Evolutionary conservation across 2,329 filamentous ascomycete genomes (phyloP).

Genomic region (Neophaeococcomyces mojaviensis): DNA sequence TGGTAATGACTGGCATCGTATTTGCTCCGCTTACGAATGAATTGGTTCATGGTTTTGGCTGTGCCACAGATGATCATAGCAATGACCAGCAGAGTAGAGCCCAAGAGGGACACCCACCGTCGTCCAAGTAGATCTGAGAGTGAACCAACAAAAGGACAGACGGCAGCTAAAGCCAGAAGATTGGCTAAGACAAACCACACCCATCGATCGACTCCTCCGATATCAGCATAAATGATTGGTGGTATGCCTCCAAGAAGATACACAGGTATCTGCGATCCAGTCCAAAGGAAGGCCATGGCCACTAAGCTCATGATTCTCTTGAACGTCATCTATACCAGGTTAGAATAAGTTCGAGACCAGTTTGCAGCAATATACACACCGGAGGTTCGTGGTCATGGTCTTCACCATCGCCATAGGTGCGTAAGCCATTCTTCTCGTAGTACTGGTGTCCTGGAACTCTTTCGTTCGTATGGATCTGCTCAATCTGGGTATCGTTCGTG

Average conservation of each 20-base stretch:
- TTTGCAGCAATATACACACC: constrained; percentile 28
- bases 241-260: constrained; percentile 45
- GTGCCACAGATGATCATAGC: constrained; percentile 54
- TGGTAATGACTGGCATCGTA: too few species aligned
- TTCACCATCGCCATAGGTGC: constrained; percentile 41
- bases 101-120: constrained; percentile 51
- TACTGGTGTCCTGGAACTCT: constrained; percentile 33
- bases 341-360: background rate
- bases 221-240: constrained; percentile 51
- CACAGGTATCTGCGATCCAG: constrained; percentile 53
- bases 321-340: constrained; percentile 16
- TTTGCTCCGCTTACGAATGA: constrained; percentile 26
- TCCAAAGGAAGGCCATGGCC: constrained; percentile 57
- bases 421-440: constrained; percentile 41
- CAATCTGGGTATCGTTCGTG: constrained; percentile 24
- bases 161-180: constrained; percentile 48
- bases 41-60: constrained; percentile 52
- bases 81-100: constrained; percentile 47
- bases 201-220: constrained; percentile 54
- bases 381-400: constrained; percentile 42
- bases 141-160: constrained; percentile 59
- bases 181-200: constrained; percentile 52
- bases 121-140: constrained; percentile 58
- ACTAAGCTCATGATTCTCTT: constrained; percentile 41
- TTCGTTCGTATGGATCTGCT: constrained; percentile 25